Percentiles rank a stretch among this genome's conserved stretches.
Conservation (phyloP, 106 monocot genomes). For the Narthecium ossifragum region DNA sequence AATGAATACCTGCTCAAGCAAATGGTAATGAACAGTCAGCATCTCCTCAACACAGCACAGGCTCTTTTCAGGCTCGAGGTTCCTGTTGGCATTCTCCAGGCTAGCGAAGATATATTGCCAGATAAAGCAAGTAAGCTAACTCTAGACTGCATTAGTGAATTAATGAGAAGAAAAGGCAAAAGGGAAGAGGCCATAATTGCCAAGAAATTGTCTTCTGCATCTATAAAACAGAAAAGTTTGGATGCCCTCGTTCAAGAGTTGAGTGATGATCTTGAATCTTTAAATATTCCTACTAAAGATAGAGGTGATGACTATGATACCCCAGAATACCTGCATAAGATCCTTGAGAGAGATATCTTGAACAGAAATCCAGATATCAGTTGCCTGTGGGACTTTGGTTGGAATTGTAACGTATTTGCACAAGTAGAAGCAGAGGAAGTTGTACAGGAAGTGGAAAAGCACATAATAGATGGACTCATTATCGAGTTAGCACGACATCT, state of each 20-base stretch:
- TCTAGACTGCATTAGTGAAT: conserved; percentile 47
- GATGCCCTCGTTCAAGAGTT: conserved; percentile 45
- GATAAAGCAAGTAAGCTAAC: conserved; percentile 20
- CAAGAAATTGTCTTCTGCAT: background rate
- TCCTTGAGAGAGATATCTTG: conserved; percentile 43
- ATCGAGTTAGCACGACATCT: conserved; percentile 45
- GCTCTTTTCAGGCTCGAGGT: conserved; percentile 38
- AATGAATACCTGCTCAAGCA: conserved; percentile 37
- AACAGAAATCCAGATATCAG: conserved; percentile 43
- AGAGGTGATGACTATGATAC: conserved; percentile 13
- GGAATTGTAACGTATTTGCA: conserved; percentile 30
- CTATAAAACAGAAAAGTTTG: conserved; percentile 21
- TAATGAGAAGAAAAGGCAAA: conserved; percentile 56
- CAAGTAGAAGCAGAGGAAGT: conserved; percentile 34
- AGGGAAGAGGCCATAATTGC: conserved; percentile 21
- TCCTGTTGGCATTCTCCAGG: conserved; percentile 23
- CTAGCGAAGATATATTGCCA: conserved; percentile 12
- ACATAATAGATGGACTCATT: conserved; percentile 46
- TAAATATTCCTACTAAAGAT: conserved; percentile 14
- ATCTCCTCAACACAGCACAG: conserved; percentile 43
- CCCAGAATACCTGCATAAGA: conserved; percentile 27
- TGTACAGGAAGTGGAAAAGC: conserved; percentile 47
- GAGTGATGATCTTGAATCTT: conserved; percentile 37
- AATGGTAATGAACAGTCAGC: conserved; percentile 28
- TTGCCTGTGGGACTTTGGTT: conserved; percentile 67